Conservation (phyloP, 2,329 filamentous ascomycete genomes). For the Aspergillus uvarum region DNA sequence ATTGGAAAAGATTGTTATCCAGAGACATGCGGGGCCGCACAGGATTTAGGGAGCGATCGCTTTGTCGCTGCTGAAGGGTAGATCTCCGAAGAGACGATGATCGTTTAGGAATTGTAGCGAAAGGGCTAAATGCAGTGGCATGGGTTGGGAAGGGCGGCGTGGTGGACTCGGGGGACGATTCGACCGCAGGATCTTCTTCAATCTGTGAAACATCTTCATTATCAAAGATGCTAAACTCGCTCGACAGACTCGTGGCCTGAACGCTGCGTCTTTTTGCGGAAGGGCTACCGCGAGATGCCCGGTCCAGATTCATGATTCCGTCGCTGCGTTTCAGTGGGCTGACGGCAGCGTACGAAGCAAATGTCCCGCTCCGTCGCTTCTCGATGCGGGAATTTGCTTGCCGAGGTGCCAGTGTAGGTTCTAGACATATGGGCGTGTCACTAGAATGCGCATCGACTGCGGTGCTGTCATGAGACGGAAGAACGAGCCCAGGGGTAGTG, state of each 20-base stretch:
- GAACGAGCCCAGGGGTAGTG: conserved; percentile 30
- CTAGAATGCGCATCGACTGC: conserved; percentile 34
- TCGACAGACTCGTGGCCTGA: conserved; percentile 66
- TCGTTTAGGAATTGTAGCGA: conserved; percentile 61
- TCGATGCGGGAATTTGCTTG: conserved; percentile 48
- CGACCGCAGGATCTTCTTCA: conserved; percentile 30
- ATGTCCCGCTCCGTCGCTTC: conserved; percentile 49
- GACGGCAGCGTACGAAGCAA: conserved; percentile 56
- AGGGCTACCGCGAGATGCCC: conserved; percentile 74
- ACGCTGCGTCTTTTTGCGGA: conserved; percentile 88
- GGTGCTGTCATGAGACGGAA: conserved; percentile 22
- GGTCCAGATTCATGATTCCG: conserved; percentile 82
- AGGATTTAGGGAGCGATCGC: conserved; percentile 59
- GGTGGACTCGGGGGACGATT: conserved; percentile 29
- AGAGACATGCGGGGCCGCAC: conserved; percentile 71
- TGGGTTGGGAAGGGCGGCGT: conserved; percentile 27
- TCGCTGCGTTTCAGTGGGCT: conserved; percentile 93
- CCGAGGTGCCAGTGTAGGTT: conserved; percentile 34
- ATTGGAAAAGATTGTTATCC: conserved; percentile 69
- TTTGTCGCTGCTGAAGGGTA: conserved; percentile 79
- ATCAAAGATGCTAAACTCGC: conserved; percentile 76
- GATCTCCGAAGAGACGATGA: conserved; percentile 80
- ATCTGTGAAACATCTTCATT: conserved; percentile 29
- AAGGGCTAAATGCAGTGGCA: conserved; percentile 48
- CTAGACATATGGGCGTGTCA: conserved; percentile 36